These are phyloP conservation scores for Solanum sejunctum DNA, from an alignment of 257 asterid genomes.

Conservation along the genomic window DNA sequence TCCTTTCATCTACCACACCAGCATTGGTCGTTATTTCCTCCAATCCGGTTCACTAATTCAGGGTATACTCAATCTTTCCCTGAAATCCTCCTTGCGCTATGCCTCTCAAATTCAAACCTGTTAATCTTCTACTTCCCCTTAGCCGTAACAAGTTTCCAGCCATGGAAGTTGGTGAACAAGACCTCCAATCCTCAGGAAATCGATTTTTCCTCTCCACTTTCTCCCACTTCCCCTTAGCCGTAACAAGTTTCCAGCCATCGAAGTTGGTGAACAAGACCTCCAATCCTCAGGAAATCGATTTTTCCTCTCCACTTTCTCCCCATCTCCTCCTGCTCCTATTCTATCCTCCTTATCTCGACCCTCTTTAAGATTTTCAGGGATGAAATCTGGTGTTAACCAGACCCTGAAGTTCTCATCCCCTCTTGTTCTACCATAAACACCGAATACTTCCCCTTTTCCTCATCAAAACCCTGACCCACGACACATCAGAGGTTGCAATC, in stretches of 20 bases:
- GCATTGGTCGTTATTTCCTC: not conserved
- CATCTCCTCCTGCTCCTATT: not conserved
- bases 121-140: not conserved
- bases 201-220: not conserved
- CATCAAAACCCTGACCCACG: not conserved
- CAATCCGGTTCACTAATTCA: not conserved
- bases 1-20: too few species aligned
- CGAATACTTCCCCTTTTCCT: not conserved
- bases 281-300: not conserved
- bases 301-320: not conserved
- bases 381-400: not conserved
- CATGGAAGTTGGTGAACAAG: not conserved
- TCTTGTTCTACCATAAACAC: not conserved
- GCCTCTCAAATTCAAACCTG: not conserved
- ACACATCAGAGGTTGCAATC: not conserved
- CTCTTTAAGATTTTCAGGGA: not conserved
- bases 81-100: too few species aligned
- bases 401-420: not conserved
- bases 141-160: not conserved
- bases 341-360: not conserved
- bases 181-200: not conserved
- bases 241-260: not conserved
- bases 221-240: not conserved
- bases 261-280: not conserved
- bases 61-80: not conserved